Conservation (phyloP, 805 yeast genomes). For the Wickerhamomyces bisporus region DNA sequence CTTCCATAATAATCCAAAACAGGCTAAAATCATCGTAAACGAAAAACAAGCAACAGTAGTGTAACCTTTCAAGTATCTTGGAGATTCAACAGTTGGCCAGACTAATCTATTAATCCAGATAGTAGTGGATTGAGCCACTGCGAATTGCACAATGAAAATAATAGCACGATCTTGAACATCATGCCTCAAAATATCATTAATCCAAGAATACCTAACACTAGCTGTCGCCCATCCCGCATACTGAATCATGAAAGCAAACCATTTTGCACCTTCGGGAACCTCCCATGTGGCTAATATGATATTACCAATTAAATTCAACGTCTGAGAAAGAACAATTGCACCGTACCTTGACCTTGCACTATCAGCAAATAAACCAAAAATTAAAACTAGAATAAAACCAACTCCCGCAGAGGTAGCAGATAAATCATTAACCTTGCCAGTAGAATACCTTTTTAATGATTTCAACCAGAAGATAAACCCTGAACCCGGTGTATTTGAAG, state of each 20-base stretch:
- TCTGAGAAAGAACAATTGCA: slow-evolving; percentile 37
- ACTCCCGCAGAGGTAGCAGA: slow-evolving; percentile 32
- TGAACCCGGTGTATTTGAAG: slow-evolving; percentile 44
- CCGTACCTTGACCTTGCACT: slow-evolving; percentile 36
- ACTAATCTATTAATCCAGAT: slow-evolving; percentile 39
- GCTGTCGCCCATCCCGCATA: slow-evolving; percentile 9
- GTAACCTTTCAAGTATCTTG: slow-evolving; percentile 49
- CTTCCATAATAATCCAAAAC: slow-evolving; percentile 22
- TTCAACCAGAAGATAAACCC: slow-evolving; percentile 45
- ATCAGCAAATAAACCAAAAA: slow-evolving; percentile 26
- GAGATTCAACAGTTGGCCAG: slow-evolving; percentile 43
- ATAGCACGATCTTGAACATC: slow-evolving; percentile 50
- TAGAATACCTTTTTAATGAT: slow-evolving; percentile 32
- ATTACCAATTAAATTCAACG: slow-evolving; percentile 42
- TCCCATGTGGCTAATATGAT: slow-evolving; percentile 44
- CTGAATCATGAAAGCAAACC: slow-evolving; percentile 37
- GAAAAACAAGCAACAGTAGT: slow-evolving; percentile 31
- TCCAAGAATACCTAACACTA: slow-evolving; percentile 41
- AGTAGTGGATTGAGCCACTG: slow-evolving; percentile 46
- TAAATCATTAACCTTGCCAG: slow-evolving; percentile 34
- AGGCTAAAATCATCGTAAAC: slow-evolving; percentile 20
- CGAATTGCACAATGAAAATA: slow-evolving; percentile 43
- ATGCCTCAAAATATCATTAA: slow-evolving; percentile 50
- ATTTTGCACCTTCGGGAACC: slow-evolving; percentile 43
- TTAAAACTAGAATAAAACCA: neutral